Conservation (phyloP, 208 protist species). For the Crithidia brevicula region DNA sequence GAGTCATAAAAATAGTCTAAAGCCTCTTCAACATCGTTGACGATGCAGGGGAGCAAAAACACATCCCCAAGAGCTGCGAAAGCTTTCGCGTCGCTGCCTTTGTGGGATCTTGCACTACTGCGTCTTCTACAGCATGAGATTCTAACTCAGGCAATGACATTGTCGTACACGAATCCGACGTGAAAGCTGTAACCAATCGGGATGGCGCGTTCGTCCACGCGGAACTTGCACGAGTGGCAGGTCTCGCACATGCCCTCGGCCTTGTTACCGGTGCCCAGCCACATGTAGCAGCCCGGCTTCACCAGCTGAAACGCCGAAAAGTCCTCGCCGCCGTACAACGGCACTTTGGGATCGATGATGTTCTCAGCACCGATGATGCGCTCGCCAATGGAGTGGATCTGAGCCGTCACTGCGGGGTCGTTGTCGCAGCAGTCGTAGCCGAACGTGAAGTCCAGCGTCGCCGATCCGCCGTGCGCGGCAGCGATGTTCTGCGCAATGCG, state of each 20-base stretch:
- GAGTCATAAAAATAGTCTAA: too few relatives aligned
- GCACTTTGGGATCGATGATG: constrained; percentile 28
- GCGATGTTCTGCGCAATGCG: constrained; percentile 46
- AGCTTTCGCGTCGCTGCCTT: too few relatives aligned
- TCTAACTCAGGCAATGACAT: constrained; percentile 31
- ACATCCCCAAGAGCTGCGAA: not conserved
- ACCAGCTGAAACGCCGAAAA: constrained; percentile 52
- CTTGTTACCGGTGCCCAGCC: constrained; percentile 46
- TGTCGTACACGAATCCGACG: constrained; percentile 51
- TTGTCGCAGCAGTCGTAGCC: constrained; percentile 76
- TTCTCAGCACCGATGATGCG: constrained; percentile 33
- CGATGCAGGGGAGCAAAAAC: not conserved
- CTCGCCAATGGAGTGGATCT: constrained; percentile 38
- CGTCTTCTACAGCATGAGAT: too few relatives aligned
- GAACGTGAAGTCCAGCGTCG: constrained; percentile 39
- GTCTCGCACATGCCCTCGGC: constrained; percentile 27
- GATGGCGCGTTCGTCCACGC: constrained; percentile 51
- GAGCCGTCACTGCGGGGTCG: constrained; percentile 47
- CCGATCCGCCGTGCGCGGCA: constrained; percentile 45
- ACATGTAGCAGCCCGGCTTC: constrained; percentile 49
- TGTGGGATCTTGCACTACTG: too few relatives aligned
- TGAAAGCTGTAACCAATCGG: constrained; percentile 45
- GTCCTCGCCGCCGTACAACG: constrained; percentile 52
- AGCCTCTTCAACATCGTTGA: constrained; percentile 2
- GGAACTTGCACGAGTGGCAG: constrained; percentile 56